These are phyloP conservation scores for Botrytis aclada DNA, from an alignment of 2,329 filamentous ascomycete genomes.

Conservation along the genomic window DNA sequence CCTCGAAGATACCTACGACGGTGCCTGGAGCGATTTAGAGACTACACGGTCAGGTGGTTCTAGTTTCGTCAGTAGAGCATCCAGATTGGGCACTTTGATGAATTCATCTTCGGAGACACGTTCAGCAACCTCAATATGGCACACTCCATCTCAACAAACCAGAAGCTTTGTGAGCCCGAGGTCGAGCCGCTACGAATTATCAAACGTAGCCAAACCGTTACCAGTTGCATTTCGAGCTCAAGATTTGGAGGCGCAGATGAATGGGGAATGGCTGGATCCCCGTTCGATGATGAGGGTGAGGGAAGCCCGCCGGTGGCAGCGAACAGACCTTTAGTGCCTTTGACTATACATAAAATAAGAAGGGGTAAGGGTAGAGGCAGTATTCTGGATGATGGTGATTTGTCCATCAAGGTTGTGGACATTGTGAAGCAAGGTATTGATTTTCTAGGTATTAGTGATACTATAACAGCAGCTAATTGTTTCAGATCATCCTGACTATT, in stretches of 20 bases:
- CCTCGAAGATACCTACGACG: slow-evolving; percentile 34
- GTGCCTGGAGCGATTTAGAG: slow-evolving; percentile 41
- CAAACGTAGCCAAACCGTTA: slow-evolving; percentile 42
- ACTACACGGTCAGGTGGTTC: slow-evolving; percentile 32
- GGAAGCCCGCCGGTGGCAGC: slow-evolving; percentile 32
- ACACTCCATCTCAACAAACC: slow-evolving; percentile 34
- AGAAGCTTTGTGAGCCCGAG: slow-evolving; percentile 39
- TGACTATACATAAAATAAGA: slow-evolving; percentile 35
- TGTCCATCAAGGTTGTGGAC: slow-evolving; percentile 21
- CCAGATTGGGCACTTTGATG: slow-evolving; percentile 31
- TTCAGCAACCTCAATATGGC: slow-evolving; percentile 38
- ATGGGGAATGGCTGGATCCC: slow-evolving; percentile 29
- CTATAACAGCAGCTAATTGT: neutral
- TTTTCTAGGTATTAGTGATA: no score
- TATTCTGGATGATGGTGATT: slow-evolving; percentile 25
- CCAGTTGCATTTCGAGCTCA: slow-evolving; percentile 29
- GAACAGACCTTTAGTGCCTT: slow-evolving; percentile 34
- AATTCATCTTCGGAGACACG: slow-evolving; percentile 24
- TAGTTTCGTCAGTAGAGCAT: slow-evolving; percentile 23
- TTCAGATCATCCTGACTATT: neutral
- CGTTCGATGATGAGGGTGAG: slow-evolving; percentile 26
- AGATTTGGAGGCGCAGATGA: slow-evolving; percentile 22
- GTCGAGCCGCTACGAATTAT: slow-evolving; percentile 49
- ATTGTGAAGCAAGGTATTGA: neutral
- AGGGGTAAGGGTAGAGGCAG: slow-evolving; percentile 27